phyloP scores from a whole-genome alignment of 2,329 filamentous ascomycete species.

The Trematosphaeria pertusa region DNA sequence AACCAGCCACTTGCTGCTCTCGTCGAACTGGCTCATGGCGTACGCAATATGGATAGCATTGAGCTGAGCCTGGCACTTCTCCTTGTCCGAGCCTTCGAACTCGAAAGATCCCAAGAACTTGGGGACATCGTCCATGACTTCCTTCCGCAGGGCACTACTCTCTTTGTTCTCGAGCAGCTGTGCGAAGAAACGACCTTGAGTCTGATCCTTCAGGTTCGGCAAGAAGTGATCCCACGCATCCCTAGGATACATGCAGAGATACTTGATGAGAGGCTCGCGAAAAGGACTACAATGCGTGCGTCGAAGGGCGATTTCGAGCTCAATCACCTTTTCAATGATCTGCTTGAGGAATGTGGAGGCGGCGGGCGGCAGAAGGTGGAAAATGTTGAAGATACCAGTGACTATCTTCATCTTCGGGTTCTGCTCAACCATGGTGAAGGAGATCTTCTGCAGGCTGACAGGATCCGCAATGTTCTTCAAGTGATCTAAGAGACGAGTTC shows the following conservation, averaged over 20 bases:
- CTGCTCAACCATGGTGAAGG: conserved; percentile 94
- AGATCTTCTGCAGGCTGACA: conserved; percentile 81
- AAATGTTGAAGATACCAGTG: conserved; percentile 93
- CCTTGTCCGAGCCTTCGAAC: conserved; percentile 67
- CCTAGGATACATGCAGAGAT: conserved; percentile 89
- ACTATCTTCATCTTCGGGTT: conserved; percentile 93
- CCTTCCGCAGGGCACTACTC: conserved; percentile 76
- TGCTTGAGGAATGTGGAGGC: conserved; percentile 91
- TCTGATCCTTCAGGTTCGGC: conserved; percentile 80
- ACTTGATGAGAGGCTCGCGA: conserved; percentile 86
- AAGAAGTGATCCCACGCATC: conserved; percentile 85
- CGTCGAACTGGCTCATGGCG: conserved; percentile 73
- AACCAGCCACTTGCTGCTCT: conserved; percentile 71
- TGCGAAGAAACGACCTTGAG: conserved; percentile 88
- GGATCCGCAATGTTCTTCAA: conserved; percentile 89
- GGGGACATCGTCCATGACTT: conserved; percentile 75
- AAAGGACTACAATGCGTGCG: conserved; percentile 92
- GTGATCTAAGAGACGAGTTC: conserved; percentile 88
- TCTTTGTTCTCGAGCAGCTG: conserved; percentile 81
- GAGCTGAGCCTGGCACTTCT: conserved; percentile 78
- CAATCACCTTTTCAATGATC: conserved; percentile 87
- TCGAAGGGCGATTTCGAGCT: conserved; percentile 83
- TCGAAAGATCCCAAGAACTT: conserved; percentile 72
- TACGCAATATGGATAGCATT: conserved; percentile 88
- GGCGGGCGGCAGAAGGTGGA: conserved; percentile 90